These are phyloP conservation scores for Mortierella sp. DNA, from an alignment of 371 early-diverging fungal genomes.

Conservation along the genomic window DNA sequence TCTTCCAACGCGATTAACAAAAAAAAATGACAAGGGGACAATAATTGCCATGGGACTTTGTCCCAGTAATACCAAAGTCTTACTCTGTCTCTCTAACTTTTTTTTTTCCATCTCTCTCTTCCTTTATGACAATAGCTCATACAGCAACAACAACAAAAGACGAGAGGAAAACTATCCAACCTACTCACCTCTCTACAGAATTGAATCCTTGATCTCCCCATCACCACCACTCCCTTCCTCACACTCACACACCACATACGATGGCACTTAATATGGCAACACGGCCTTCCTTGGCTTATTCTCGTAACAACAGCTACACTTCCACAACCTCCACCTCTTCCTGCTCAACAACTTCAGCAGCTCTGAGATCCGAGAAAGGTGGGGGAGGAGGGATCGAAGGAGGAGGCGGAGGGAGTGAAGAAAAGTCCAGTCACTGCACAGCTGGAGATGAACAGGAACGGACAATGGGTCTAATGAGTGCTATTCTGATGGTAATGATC, in stretches of 20 bases:
- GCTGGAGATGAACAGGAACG: slow-evolving; percentile 20
- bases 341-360: background rate
- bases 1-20: background rate
- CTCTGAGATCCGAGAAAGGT: background rate
- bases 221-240: background rate
- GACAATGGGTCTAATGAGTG: slow-evolving; percentile 50
- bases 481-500: slow-evolving; percentile 54
- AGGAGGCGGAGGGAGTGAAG: background rate
- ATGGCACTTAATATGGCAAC: too few species aligned
- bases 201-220: background rate
- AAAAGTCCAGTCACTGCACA: background rate
- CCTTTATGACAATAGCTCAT: background rate
- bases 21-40: background rate
- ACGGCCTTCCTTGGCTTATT: too few species aligned
- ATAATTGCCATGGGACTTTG: too few species aligned
- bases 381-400: background rate
- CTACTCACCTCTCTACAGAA: too few species aligned
- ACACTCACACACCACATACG: too few species aligned
- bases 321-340: background rate
- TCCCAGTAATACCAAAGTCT: too few species aligned
- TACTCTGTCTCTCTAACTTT: too few species aligned
- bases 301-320: too few species aligned
- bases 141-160: background rate
- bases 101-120: too few species aligned
- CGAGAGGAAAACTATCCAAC: too few species aligned